Evolutionary conservation across 176 grass and related monocot genomes (phyloP).

Genomic region (Lolium rigidum): DNA sequence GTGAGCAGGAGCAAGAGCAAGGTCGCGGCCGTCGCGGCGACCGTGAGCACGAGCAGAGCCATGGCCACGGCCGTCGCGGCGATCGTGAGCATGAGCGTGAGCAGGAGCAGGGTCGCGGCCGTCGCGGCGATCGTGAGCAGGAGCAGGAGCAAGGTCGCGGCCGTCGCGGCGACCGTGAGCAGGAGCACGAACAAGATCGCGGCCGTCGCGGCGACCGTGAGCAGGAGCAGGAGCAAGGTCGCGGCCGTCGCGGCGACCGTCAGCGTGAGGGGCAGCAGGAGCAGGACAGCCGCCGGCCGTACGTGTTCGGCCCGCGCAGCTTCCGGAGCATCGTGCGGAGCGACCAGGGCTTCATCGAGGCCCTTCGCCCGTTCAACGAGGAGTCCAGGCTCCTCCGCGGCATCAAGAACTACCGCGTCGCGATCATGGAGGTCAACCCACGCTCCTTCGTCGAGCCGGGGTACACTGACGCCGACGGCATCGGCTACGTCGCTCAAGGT

Average conservation of each 20-base stretch:
- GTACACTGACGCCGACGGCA: slow-evolving; percentile 63
- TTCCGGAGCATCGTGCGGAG: slow-evolving; percentile 44
- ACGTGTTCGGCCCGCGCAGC: slow-evolving; percentile 61
- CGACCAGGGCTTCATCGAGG: slow-evolving; percentile 57
- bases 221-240: slow-evolving; percentile 9
- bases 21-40: no score
- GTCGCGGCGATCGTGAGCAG: background rate
- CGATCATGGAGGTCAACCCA: slow-evolving; percentile 58
- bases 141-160: background rate
- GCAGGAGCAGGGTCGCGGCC: background rate
- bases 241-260: background rate
- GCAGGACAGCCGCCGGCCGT: slow-evolving; percentile 32
- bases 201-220: background rate
- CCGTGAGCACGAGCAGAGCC: no score
- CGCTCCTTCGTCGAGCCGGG: slow-evolving; percentile 66
- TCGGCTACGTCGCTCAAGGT: slow-evolving; percentile 73
- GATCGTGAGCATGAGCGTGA: slow-evolving; percentile 7
- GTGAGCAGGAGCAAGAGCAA: no score
- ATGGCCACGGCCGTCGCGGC: no score
- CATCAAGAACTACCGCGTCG: slow-evolving; percentile 75
- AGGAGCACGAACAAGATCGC: background rate
- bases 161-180: background rate
- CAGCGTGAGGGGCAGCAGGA: background rate
- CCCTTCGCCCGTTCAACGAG: slow-evolving; percentile 58
- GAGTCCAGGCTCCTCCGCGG: slow-evolving; percentile 63